Conservation (phyloP, 1,284 basidiomycete species). For the Puccinia triticina region DNA sequence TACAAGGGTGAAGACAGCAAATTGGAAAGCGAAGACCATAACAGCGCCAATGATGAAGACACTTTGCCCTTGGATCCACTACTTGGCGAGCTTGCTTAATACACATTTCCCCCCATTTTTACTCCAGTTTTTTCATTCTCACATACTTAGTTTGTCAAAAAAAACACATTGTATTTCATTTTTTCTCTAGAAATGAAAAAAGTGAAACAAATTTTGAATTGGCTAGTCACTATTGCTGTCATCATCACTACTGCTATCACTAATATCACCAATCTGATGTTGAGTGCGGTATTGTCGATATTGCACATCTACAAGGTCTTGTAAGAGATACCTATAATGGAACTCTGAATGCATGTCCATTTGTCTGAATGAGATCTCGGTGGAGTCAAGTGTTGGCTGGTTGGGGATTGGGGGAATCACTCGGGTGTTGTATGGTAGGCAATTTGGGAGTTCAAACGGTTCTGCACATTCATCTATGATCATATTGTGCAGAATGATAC, state of each 20-base stretch:
- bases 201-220: not conserved
- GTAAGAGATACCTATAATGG: not conserved
- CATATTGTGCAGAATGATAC: conserved; percentile 25
- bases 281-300: not conserved
- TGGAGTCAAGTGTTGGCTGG: not conserved
- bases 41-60: too few species aligned
- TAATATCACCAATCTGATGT: not conserved
- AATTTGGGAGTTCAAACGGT: not conserved
- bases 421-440: not conserved
- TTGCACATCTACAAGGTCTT: not conserved
- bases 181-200: not conserved
- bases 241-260: not conserved
- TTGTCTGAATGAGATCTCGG: not conserved
- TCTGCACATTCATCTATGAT: not conserved
- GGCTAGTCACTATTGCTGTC: not conserved
- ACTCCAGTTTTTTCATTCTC: too few species aligned
- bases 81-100: too few species aligned
- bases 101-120: too few species aligned
- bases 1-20: too few species aligned
- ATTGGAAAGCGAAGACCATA: too few species aligned
- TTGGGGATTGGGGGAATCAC: not conserved
- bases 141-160: too few species aligned
- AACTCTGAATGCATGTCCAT: conserved; percentile 13
- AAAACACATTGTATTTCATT: not conserved
- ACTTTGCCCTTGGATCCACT: too few species aligned